These are phyloP conservation scores for Yamadazyma spencermartinsiae DNA, from an alignment of 1,139 yeast genomes.

Conservation along the genomic window DNA sequence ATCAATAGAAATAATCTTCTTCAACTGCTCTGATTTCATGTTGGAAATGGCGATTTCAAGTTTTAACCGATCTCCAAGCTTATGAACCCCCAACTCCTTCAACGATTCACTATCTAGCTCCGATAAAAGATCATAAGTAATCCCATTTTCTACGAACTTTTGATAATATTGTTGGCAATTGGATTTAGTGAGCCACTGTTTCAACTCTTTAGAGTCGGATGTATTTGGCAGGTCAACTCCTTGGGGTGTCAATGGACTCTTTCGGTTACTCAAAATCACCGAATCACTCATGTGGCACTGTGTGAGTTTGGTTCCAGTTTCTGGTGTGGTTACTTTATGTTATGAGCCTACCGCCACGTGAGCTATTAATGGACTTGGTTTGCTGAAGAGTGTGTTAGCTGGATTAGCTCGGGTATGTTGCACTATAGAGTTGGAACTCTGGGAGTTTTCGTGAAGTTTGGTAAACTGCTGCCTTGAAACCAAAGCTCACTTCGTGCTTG, in stretches of 20 bases:
- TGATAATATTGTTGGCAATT: conserved; percentile 39
- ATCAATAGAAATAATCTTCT: conserved; percentile 30
- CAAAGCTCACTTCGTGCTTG: too few relatives aligned
- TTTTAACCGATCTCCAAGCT: conserved; percentile 80
- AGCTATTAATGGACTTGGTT: too few relatives aligned
- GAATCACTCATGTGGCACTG: background rate
- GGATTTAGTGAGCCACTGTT: conserved; percentile 37
- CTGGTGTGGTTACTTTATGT: too few relatives aligned
- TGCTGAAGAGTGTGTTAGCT: too few relatives aligned
- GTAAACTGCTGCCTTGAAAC: too few relatives aligned
- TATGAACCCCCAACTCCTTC: conserved; percentile 70
- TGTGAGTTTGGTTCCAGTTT: too few relatives aligned
- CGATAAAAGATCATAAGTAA: conserved; percentile 58
- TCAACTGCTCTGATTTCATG: conserved; percentile 39
- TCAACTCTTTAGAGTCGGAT: conserved; percentile 25
- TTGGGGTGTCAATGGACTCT: conserved; percentile 1
- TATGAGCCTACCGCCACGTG: too few relatives aligned
- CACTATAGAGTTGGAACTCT: too few relatives aligned
- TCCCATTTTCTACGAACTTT: conserved; percentile 48
- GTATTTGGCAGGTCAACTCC: conserved; percentile 9
- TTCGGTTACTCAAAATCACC: background rate
- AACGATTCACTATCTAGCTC: conserved; percentile 71
- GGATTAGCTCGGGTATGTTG: too few relatives aligned
- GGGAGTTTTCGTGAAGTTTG: too few relatives aligned
- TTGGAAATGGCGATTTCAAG: conserved; percentile 55